Evolutionary conservation across 441 rosid genomes (phyloP).

Genomic region (Pelargonium citronellum): DNA sequence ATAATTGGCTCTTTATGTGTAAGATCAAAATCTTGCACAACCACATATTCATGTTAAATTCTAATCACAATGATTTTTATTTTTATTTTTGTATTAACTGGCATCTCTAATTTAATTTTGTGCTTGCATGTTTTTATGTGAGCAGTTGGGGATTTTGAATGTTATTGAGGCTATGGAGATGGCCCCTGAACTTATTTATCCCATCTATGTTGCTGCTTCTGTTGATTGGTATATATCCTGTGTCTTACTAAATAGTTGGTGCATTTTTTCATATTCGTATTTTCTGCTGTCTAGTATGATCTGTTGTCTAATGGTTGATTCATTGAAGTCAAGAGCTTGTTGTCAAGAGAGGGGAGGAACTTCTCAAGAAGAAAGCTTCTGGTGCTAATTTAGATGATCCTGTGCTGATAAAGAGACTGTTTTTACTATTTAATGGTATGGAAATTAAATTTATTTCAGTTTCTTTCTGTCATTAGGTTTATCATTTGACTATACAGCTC

Average conservation of each 20-base stretch:
- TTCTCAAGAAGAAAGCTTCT: constrained; percentile 71
- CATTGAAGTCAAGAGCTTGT: constrained; percentile 82
- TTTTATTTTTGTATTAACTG: not conserved
- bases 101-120: constrained; percentile 4
- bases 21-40: not conserved
- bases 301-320: constrained; percentile 29
- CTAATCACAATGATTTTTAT: not conserved
- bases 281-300: constrained; percentile 24
- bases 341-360: constrained; percentile 81
- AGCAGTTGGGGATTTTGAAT: constrained; percentile 85
- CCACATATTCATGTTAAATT: not conserved
- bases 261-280: constrained; percentile 6
- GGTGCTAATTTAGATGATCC: constrained; percentile 74
- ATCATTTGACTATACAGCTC: not conserved
- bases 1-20: constrained; percentile 1
- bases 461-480: not conserved
- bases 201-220: constrained; percentile 69
- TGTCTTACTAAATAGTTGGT: constrained; percentile 8
- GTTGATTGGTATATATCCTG: constrained; percentile 54
- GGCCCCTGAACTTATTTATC: constrained; percentile 68
- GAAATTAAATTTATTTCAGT: constrained; percentile 12
- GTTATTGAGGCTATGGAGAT: constrained; percentile 74
- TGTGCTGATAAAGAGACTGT: constrained; percentile 58
- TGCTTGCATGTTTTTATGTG: constrained; percentile 10
- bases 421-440: constrained; percentile 76